Base-by-base conservation (phyloP, 23 red algal species). In the Cyanidioschyzon merolae region DNA sequence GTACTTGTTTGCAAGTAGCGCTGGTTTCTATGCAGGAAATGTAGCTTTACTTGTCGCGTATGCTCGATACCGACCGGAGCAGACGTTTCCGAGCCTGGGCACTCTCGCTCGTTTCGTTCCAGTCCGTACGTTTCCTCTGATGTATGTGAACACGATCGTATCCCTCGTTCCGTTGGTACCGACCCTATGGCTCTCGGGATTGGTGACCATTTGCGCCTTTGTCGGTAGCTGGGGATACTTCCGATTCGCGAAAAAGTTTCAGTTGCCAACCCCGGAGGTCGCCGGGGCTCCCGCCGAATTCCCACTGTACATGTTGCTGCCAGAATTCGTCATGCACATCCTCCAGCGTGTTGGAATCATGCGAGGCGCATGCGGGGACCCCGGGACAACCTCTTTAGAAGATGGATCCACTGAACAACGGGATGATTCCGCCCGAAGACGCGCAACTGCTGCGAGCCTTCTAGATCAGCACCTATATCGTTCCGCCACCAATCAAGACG, bases 201-300 rank as follows among this genome's bases (percentile, higher is more conserved):
- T 7, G 3, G 7, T 71, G 16, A 7, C 63, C 2, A 7, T 32
- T 7, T 71, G 7, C 63, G 63, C n/a, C 3, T 32, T 35, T 35
- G 16, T 35, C 7, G 21, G 21, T 35, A 71, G 63, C 63, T 71
- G 63, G 63, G 63, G 21, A 3, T 71, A 71, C 63, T 71, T 71
- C 7, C 63, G 63, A 32, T 71, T 32, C 21, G 45, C 45, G 45
- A 54, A 54, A 54, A 54, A 7, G 21, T 21, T 54, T 54, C 45
- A 54, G 45, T 21, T 54, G 45, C 45, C 45, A 21, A 54, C 21
- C 12, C 45, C 45, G 7, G 45, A 54, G 45, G 45, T 54, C 12
- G 45, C 45, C 7, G 45, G 45, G 21, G 45, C 45, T 15, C 45
- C 45, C 12, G 45, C 45, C 7, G 45, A 54, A 54, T 54, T 54